Conservation (phyloP, 2,329 filamentous ascomycete species). For the Emergomyces pasteurianus region DNA sequence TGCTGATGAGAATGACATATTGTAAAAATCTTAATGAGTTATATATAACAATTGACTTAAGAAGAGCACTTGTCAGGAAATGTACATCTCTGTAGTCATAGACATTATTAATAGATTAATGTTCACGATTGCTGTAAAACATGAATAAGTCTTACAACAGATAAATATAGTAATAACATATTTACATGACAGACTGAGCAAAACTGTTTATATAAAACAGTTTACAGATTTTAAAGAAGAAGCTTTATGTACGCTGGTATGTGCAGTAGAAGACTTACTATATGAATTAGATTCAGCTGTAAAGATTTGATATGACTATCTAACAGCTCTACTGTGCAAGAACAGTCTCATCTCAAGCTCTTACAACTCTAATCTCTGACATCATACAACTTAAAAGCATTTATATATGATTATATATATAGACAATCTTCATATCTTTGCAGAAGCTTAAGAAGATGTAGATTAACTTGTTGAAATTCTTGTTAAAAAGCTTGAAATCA, state of each 20-base stretch:
- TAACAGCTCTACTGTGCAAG: background rate
- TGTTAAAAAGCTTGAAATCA: background rate
- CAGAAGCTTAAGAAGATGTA: background rate
- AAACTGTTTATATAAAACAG: background rate
- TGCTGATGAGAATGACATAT: too few species aligned
- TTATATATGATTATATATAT: background rate
- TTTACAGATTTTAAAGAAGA: background rate
- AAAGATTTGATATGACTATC: background rate
- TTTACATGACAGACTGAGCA: background rate
- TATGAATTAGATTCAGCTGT: background rate
- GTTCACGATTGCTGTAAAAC: background rate
- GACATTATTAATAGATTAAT: background rate
- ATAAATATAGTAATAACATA: background rate
- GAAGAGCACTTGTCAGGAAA: background rate
- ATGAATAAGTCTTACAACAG: background rate
- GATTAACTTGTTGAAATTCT: background rate
- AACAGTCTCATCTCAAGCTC: background rate
- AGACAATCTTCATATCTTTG: background rate
- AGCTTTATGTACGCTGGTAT: background rate
- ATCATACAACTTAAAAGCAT: background rate
- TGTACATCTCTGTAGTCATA: background rate
- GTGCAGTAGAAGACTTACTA: background rate
- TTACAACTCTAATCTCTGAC: background rate
- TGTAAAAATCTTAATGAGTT: background rate
- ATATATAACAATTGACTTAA: background rate